Conservation (phyloP, 768 basidiomycete genomes). For the Ephemerocybe angulata region DNA sequence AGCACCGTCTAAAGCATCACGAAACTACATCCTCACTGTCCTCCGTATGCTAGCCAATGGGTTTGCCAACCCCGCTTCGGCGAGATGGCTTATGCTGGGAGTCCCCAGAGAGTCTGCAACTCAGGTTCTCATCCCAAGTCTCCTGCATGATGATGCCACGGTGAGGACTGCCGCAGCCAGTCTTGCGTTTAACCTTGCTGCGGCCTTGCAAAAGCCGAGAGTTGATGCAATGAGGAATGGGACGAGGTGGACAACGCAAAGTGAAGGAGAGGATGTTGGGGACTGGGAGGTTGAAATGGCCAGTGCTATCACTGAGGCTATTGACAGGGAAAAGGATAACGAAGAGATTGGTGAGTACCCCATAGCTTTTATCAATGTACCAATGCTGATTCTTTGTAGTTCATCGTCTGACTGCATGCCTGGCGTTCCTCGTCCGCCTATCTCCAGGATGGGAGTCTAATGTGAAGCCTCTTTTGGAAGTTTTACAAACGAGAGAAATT, state of each 20-base stretch:
- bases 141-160: constrained; percentile 62
- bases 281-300: constrained; percentile 87
- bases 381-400: constrained; percentile 38
- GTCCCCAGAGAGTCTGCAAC: constrained; percentile 38
- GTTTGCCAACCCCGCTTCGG: constrained; percentile 51
- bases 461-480: constrained; percentile 58
- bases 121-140: constrained; percentile 55
- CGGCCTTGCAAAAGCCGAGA: constrained; percentile 59
- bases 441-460: constrained; percentile 65
- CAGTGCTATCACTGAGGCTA: constrained; percentile 78
- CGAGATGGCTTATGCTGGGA: constrained; percentile 29
- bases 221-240: constrained; percentile 36
- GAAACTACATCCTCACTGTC: constrained; percentile 61
- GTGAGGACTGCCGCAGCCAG: constrained; percentile 82
- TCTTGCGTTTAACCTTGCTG: constrained; percentile 72
- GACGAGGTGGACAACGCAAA: constrained; percentile 26
- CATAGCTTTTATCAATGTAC: neutral
- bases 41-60: constrained; percentile 69
- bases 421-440: constrained; percentile 72
- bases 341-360: constrained; percentile 74
- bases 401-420: constrained; percentile 75
- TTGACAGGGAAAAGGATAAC: constrained; percentile 63
- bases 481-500: constrained; percentile 56
- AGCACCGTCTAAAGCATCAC: constrained; percentile 29
- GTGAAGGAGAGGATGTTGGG: constrained; percentile 49